Conservation (phyloP, 805 yeast species). For the Starmerella geochares region DNA sequence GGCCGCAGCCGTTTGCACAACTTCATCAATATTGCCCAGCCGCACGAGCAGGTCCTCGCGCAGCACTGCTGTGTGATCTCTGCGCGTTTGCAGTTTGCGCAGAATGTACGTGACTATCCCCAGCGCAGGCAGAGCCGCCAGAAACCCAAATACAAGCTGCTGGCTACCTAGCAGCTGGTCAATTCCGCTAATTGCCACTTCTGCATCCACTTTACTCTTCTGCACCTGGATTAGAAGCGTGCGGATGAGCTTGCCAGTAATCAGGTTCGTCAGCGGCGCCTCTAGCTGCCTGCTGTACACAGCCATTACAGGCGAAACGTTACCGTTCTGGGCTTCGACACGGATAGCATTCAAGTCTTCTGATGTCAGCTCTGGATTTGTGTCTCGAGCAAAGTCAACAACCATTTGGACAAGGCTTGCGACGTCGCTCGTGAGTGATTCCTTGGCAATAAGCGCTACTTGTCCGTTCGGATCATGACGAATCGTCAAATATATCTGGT, state of each 20-base stretch:
- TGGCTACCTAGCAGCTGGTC: conserved; percentile 83
- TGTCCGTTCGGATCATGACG: conserved; percentile 68
- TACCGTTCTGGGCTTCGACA: conserved; percentile 49
- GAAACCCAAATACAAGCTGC: conserved; percentile 84
- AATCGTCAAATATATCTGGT: conserved; percentile 65
- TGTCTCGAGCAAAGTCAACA: conserved; percentile 49
- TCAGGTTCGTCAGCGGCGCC: conserved; percentile 51
- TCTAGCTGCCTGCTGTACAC: conserved; percentile 69
- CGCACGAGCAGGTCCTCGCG: conserved; percentile 10
- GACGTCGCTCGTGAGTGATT: conserved; percentile 67
- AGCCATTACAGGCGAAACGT: conserved; percentile 66
- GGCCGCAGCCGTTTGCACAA: conserved; percentile 12
- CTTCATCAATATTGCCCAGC: conserved; percentile 18
- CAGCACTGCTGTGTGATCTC: not conserved
- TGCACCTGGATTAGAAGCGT: conserved; percentile 84
- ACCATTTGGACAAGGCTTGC: conserved; percentile 83
- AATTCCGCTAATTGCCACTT: conserved; percentile 78
- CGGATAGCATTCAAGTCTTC: conserved; percentile 19
- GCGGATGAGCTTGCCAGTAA: conserved; percentile 64
- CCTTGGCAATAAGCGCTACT: conserved; percentile 68
- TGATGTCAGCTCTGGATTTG: conserved; percentile 14
- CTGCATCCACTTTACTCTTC: conserved; percentile 91
- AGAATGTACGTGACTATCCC: conserved; percentile 7
- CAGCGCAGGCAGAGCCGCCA: conserved; percentile 68
- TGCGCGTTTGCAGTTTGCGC: not conserved